Percentiles rank a stretch among this genome's conserved stretches.
Conservation (phyloP, 2,329 filamentous ascomycete species). For the Akanthomyces muscarius region DNA sequence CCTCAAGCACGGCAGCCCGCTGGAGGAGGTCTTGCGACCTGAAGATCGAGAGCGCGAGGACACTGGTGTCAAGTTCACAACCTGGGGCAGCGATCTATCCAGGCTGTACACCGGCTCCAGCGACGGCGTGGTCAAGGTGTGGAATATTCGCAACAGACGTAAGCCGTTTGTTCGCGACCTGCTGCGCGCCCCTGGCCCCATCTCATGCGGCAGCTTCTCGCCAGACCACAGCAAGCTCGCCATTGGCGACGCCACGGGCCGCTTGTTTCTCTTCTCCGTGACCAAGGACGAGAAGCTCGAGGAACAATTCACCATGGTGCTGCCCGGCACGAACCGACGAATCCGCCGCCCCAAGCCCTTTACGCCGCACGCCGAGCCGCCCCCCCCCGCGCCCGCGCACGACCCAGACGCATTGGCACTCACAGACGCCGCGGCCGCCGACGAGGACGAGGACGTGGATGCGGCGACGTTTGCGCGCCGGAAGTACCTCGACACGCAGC, state of each 20-base stretch:
- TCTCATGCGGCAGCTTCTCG: constrained; percentile 57
- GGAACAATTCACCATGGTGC: constrained; percentile 30
- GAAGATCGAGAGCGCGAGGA: constrained; percentile 52
- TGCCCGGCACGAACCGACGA: constrained; percentile 33
- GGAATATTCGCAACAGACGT: constrained; percentile 50
- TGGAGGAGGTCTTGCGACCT: constrained; percentile 32
- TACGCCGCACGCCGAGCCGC: constrained; percentile 48
- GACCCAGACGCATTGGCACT: constrained; percentile 16
- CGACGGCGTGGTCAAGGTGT: constrained; percentile 59
- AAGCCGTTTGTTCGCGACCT: constrained; percentile 49
- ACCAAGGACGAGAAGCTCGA: constrained; percentile 40
- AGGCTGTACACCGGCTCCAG: constrained; percentile 62
- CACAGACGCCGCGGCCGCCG: constrained; percentile 17
- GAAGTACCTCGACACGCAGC: constrained; percentile 33
- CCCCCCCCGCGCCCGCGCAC: constrained; percentile 32
- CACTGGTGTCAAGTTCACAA: constrained; percentile 59
- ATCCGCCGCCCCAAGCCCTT: constrained; percentile 46
- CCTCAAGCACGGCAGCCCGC: constrained; percentile 47
- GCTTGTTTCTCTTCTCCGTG: constrained; percentile 52
- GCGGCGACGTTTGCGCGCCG: constrained; percentile 24
- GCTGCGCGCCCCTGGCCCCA: constrained; percentile 51
- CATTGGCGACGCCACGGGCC: constrained; percentile 58
- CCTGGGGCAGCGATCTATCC: constrained; percentile 55
- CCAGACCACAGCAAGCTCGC: constrained; percentile 51
- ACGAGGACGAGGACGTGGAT: background rate